phyloP scores from a whole-genome alignment of 495 filamentous ascomycete species.

The Xanthoparmelia taractica region DNA sequence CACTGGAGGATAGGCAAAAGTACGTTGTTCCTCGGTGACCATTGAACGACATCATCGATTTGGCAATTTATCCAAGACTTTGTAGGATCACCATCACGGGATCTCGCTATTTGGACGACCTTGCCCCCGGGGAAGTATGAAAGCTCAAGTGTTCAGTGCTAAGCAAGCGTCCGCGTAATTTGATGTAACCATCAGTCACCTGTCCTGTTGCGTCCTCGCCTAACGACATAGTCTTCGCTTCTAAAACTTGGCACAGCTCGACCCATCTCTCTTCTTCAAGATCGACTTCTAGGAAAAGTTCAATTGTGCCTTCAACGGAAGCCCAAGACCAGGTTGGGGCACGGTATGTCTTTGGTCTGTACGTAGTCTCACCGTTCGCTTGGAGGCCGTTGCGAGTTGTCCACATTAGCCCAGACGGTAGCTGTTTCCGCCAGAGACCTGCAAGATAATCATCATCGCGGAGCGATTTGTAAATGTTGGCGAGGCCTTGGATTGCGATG shows the following conservation, averaged over 20 bases:
- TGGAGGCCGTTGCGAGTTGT: neutral
- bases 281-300: neutral
- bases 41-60: neutral
- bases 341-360: neutral
- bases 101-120: neutral
- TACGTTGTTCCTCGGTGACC: neutral
- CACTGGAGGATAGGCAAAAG: neutral
- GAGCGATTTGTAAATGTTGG: neutral
- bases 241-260: neutral
- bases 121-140: neutral
- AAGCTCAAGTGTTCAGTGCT: neutral
- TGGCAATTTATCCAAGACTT: neutral
- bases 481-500: conserved; percentile 10
- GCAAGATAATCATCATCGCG: conserved; percentile 8
- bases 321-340: conserved; percentile 10
- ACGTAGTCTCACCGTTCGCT: neutral
- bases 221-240: neutral
- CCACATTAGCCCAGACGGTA: neutral
- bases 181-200: conserved; percentile 1
- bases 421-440: neutral
- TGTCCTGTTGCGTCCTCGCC: conserved; percentile 1
- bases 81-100: neutral
- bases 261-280: neutral
- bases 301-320: neutral
- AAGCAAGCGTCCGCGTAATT: neutral